These are phyloP conservation scores for Auriscalpium microsporum DNA, from an alignment of 768 basidiomycete species.

Conservation along the genomic window DNA sequence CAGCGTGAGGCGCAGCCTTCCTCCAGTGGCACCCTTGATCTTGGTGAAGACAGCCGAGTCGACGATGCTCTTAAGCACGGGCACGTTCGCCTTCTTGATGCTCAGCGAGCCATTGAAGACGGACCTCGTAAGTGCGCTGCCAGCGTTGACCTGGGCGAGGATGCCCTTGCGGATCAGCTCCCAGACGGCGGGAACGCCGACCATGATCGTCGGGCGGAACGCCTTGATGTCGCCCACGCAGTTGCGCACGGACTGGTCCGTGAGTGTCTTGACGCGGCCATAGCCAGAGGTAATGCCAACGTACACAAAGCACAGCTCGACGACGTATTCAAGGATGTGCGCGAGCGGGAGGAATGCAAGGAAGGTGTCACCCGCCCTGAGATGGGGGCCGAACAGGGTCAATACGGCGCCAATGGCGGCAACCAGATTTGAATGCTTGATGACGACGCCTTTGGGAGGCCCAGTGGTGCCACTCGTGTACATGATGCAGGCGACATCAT, in stretches of 20 bases:
- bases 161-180: slow-evolving; percentile 97
- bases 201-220: slow-evolving; percentile 83
- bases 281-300: slow-evolving; percentile 80
- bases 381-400: slow-evolving; percentile 58
- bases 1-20: slow-evolving; percentile 69
- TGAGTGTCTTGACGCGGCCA: slow-evolving; percentile 91
- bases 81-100: slow-evolving; percentile 65
- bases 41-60: slow-evolving; percentile 70
- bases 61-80: slow-evolving; percentile 55
- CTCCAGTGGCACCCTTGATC: slow-evolving; percentile 81
- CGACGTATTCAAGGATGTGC: slow-evolving; percentile 93
- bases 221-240: slow-evolving; percentile 80
- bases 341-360: slow-evolving; percentile 92
- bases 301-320: slow-evolving; percentile 72
- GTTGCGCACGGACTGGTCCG: slow-evolving; percentile 86
- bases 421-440: slow-evolving; percentile 81
- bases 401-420: slow-evolving; percentile 81
- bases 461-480: slow-evolving; percentile 91
- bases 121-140: slow-evolving; percentile 58
- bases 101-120: slow-evolving; percentile 75
- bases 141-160: slow-evolving; percentile 63
- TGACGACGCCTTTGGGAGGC: slow-evolving; percentile 87
- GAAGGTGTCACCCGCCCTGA: slow-evolving; percentile 53
- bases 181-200: slow-evolving; percentile 95
- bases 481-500: slow-evolving; percentile 63